phyloP scores from a whole-genome alignment of 352 stramenopile species.

The Thraustotheca clavata region DNA sequence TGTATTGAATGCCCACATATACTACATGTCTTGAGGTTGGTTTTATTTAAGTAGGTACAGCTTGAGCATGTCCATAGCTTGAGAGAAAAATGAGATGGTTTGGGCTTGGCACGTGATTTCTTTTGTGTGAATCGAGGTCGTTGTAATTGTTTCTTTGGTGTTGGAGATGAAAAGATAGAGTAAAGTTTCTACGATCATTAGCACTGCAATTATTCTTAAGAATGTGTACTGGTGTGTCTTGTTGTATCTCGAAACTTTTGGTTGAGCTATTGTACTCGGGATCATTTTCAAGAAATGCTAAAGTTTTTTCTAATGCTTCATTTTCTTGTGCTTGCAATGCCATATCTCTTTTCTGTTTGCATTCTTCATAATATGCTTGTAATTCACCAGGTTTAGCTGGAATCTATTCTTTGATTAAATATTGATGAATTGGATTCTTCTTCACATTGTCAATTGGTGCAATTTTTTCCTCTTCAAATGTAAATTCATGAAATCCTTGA shows the following conservation, averaged over 20 bases:
- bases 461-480: constrained; percentile 3
- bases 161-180: background rate
- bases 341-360: background rate
- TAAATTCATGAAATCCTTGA: background rate
- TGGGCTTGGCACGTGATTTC: background rate
- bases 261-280: background rate
- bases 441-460: background rate
- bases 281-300: constrained; percentile 3
- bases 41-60: background rate
- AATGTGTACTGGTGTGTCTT: background rate
- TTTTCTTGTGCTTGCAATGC: background rate
- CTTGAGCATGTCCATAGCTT: background rate
- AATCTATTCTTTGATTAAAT: background rate
- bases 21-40: background rate
- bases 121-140: background rate
- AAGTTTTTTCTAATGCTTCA: background rate
- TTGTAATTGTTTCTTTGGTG: background rate
- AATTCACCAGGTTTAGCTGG: constrained; percentile 7
- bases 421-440: background rate
- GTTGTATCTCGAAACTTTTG: background rate
- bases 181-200: background rate
- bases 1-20: background rate
- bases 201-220: background rate
- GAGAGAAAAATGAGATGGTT: background rate
- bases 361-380: constrained; percentile 13